These are phyloP conservation scores for Ephemerocybe angulata DNA, from an alignment of 768 basidiomycete genomes.

Conservation along the genomic window DNA sequence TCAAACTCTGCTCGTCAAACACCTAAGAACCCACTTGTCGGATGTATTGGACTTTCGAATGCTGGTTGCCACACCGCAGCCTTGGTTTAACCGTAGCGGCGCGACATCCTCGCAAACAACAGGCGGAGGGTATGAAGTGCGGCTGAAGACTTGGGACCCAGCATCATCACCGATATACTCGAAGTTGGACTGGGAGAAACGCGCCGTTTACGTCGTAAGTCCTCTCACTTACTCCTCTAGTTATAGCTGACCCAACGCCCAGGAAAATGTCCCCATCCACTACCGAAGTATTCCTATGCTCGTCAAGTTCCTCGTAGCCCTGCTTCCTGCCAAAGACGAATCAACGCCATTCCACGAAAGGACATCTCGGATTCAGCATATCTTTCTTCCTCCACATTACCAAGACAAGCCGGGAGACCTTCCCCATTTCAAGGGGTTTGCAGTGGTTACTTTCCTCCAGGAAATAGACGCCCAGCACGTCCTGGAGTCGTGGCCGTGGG, in stretches of 20 bases:
- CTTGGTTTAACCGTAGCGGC: constrained; percentile 20
- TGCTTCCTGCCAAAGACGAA: constrained; percentile 23
- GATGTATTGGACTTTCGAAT: constrained; percentile 59
- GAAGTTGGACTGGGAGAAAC: constrained; percentile 55
- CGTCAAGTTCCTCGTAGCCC: constrained; percentile 37
- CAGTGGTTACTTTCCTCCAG: constrained; percentile 55
- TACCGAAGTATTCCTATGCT: constrained; percentile 52
- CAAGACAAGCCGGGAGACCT: constrained; percentile 51
- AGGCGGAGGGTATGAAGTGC: constrained; percentile 61
- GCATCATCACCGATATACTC: constrained; percentile 15
- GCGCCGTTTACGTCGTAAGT: constrained; percentile 68
- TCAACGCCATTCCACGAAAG: background rate
- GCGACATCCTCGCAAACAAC: constrained; percentile 22
- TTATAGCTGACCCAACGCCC: constrained; percentile 1
- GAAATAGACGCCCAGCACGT: constrained; percentile 39
- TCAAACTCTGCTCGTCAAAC: constrained; percentile 53
- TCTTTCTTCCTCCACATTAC: constrained; percentile 61
- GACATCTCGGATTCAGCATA: constrained; percentile 40
- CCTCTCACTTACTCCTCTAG: background rate
- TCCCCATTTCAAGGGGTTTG: constrained; percentile 72
- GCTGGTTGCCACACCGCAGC: constrained; percentile 43
- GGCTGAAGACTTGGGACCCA: constrained; percentile 45
- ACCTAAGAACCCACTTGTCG: constrained; percentile 47
- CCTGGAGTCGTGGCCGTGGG: constrained; percentile 61
- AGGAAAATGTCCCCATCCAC: constrained; percentile 70